A percentile compares a stretch with the other conserved stretches of the same genome.
Conservation (phyloP, 352 stramenopile species). For the Globisporangium yorkense region DNA sequence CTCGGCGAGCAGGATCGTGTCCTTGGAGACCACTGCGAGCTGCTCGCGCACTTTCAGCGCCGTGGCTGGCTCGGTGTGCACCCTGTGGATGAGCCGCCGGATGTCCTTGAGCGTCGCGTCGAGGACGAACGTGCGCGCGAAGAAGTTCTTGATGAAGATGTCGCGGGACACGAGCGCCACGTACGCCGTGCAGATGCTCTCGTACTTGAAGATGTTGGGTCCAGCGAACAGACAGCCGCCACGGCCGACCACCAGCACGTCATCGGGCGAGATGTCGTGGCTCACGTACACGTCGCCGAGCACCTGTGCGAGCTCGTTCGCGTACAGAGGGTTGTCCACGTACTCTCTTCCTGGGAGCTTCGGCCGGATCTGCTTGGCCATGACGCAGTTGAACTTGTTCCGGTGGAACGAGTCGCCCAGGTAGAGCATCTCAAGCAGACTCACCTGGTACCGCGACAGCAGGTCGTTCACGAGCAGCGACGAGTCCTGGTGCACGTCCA, state of each 20-base stretch:
- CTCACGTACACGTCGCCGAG: slow-evolving; percentile 92
- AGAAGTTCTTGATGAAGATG: slow-evolving; percentile 98
- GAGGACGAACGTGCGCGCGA: slow-evolving; percentile 94
- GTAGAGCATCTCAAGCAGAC: slow-evolving; percentile 95
- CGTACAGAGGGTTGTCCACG: slow-evolving; percentile 91
- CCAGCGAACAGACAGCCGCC: slow-evolving; percentile 92
- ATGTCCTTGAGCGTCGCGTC: slow-evolving; percentile 95
- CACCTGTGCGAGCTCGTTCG: slow-evolving; percentile 95
- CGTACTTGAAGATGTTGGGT: slow-evolving; percentile 94
- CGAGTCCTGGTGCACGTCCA: slow-evolving; percentile 96
- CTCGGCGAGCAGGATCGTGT: slow-evolving; percentile 95
- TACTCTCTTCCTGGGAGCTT: slow-evolving; percentile 95
- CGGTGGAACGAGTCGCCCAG: slow-evolving; percentile 91
- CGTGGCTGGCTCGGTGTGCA: slow-evolving; percentile 81
- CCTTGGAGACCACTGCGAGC: slow-evolving; percentile 89
- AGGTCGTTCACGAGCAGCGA: slow-evolving; percentile 95
- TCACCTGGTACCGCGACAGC: slow-evolving; percentile 94
- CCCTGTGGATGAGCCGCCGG: slow-evolving; percentile 84
- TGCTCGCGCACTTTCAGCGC: slow-evolving; percentile 87
- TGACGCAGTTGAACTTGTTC: slow-evolving; percentile 98
- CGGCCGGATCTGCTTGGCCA: slow-evolving; percentile 95
- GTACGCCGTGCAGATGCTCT: slow-evolving; percentile 94
- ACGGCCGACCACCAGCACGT: slow-evolving; percentile 93
- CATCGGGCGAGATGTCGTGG: slow-evolving; percentile 93
- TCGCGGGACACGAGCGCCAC: slow-evolving; percentile 95